phyloP scores from a whole-genome alignment of 306 rosid genomes.

The Begonia fuchsioides region DNA sequence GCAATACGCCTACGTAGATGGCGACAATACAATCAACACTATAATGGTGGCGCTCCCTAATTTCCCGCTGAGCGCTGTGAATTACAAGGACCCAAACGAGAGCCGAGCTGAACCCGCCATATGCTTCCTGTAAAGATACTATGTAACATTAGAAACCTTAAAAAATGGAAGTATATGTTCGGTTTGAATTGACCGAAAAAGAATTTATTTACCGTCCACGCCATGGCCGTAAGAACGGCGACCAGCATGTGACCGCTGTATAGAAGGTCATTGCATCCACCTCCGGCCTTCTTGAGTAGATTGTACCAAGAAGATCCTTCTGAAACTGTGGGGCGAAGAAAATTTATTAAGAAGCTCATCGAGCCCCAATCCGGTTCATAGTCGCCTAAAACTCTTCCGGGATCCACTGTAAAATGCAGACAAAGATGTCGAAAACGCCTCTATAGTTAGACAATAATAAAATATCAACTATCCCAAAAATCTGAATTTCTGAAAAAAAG shows the following conservation, averaged over 20 bases:
- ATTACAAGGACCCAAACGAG: conserved; percentile 69
- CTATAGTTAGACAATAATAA: conserved; percentile 1
- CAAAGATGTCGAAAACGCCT: neutral
- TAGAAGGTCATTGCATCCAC: conserved; percentile 93
- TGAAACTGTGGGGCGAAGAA: conserved; percentile 49
- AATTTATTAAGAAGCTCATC: conserved; percentile 68
- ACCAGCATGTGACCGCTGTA: conserved; percentile 96
- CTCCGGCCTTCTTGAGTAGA: conserved; percentile 78
- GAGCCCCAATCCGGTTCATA: conserved; percentile 66
- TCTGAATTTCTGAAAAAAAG: too few species aligned
- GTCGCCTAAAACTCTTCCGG: conserved; percentile 33
- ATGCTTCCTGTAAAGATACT: conserved; percentile 62
- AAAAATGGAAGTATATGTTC: too few species aligned
- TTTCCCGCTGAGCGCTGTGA: conserved; percentile 89
- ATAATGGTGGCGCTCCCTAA: conserved; percentile 88
- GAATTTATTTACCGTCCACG: conserved; percentile 70
- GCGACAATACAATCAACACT: conserved; percentile 69
- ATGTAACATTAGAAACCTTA: conserved; percentile 1
- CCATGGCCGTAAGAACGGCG: conserved; percentile 96
- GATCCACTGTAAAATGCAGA: conserved; percentile 40
- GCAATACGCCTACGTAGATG: conserved; percentile 74
- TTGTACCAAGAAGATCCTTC: conserved; percentile 74
- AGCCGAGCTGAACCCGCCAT: conserved; percentile 84
- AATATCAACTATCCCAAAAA: too few species aligned
- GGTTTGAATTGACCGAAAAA: conserved; percentile 7